Evolutionary conservation across 495 filamentous ascomycete genomes (phyloP), one percentile per base, ranked within the genome.

Genomic region (Tuber indicum): DNA sequence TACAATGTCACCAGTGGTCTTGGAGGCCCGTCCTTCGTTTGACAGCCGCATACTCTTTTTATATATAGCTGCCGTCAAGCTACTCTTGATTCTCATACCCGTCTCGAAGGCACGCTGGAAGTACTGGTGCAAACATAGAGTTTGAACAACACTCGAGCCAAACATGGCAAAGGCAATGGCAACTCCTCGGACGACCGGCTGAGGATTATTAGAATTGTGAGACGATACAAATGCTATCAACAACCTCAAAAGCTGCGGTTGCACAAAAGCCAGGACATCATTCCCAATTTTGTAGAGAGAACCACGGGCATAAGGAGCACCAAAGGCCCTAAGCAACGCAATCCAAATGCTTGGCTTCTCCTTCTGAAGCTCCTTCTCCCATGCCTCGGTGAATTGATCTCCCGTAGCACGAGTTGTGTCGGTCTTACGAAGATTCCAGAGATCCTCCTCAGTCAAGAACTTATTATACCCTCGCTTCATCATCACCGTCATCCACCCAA

Each of bases 401-500:
- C 90, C 89, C 0, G 96, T 94, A 26, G 84, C 84, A 70, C 88
- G 88, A 41, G 96, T 96, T 7, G 91, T 92, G 84, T 98, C 94
- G 72, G 88, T 87, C 76, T 89, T 90, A 21, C 95, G 89, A 58
- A 99, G 88, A 79, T 92, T 95, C 96, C 96, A 99, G 71, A 99
- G 88, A 85, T 99, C 96, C 76, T 99, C 93, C 85, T 99, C 95
- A 8, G 93, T 97, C 73, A 99, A 87, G 83, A 88, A 99, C 74
- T 94, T 89, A 81, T 91, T 92, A 85, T 99, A 98, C 26, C 96
- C 96, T 85, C 91, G 90, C 81, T 91, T 94, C 96, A 99, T 99
- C 89, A 98, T 85, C 23, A 95, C 94, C 0, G 96, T 99, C 93
- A 99, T 97, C 96, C 96, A 99, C 75, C 92, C 90, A 84, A 99